phyloP scores from a whole-genome alignment of 139 green algal species.

The Chlamydomonas incerta region DNA sequence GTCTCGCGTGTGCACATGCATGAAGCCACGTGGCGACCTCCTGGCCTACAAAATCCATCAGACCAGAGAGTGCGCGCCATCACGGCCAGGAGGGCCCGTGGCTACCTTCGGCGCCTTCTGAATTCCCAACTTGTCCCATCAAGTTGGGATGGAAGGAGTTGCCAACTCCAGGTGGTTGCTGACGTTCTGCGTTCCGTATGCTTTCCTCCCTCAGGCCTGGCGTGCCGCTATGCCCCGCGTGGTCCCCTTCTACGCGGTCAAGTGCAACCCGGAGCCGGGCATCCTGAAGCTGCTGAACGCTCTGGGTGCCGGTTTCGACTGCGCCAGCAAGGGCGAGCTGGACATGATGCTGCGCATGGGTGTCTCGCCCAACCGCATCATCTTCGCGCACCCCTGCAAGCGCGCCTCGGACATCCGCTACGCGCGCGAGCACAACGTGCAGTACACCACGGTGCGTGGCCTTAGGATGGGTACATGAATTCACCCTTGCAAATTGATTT shows the following conservation, averaged over 20 bases:
- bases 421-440: conserved; percentile 67
- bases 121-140: not conserved
- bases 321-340: conserved; percentile 90
- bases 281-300: conserved; percentile 87
- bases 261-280: conserved; percentile 93
- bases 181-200: conserved; percentile 1
- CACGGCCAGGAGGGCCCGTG: conserved; percentile 47
- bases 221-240: conserved; percentile 87
- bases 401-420: conserved; percentile 81
- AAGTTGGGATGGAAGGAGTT: conserved; percentile 38
- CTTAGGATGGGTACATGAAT: too few species aligned
- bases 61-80: conserved; percentile 31
- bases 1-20: conserved; percentile 30
- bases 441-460: conserved; percentile 82
- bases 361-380: conserved; percentile 81
- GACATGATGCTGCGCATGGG: conserved; percentile 85
- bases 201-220: conserved; percentile 70
- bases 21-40: conserved; percentile 43
- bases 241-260: conserved; percentile 94
- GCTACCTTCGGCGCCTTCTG: conserved; percentile 41
- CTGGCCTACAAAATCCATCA: conserved; percentile 28
- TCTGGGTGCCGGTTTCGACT: conserved; percentile 96
- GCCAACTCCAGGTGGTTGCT: conserved; percentile 59
- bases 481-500: too few species aligned
- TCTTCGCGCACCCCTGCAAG: conserved; percentile 98